Evolutionary conservation across 73 alveolate genomes (phyloP), one percentile per base, ranked within the genome.

Genomic region (Uronychia setigera): DNA sequence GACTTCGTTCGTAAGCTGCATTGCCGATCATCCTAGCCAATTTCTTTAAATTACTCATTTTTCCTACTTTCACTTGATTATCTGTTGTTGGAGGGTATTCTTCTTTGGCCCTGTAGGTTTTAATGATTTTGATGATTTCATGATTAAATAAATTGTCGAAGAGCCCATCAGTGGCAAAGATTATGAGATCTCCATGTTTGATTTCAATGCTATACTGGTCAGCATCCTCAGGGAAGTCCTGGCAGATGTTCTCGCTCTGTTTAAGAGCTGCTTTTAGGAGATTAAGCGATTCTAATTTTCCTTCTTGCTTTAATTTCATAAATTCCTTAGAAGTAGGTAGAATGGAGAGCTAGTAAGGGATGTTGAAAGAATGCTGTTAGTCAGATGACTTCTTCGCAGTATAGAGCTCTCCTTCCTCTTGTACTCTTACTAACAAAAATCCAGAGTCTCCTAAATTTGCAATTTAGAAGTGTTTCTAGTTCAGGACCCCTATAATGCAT

Each of bases 111-210:
- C 31, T 81, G 59, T 60, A 75, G 60, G 58, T 5, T 59, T 84
- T 74, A 32, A 80, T 86, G 27, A 80, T 81, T 35, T 80, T 78
- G 1, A 81, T 26, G 74, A 88, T 88, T 33, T 88, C 94, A 76
- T 82, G 91, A 30, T 81, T 77, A 59, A 80, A 88, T 26, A 88
- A 81, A 59, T 88, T 88, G 59, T 88, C 94, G 57, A 88, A 88
- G 0, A 88, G 35, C 59, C 94, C 94, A 84, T 88, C 94, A 1
- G 94, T 83, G 0, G 88, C 94, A 32, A 80, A 33, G 58, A 88
- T 84, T 1, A 88, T 84, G 0, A 88, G 75, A 33, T 88, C 94
- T 32, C 91, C 91, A 11, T 82, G 82, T 84, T 83, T 59, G 0
- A 88, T 19, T 29, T 78, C 91, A 31, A 76, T 31, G 14, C 74